These are phyloP conservation scores for Pythium dissotocum DNA, from an alignment of 352 stramenopile species.

Conservation along the genomic window DNA sequence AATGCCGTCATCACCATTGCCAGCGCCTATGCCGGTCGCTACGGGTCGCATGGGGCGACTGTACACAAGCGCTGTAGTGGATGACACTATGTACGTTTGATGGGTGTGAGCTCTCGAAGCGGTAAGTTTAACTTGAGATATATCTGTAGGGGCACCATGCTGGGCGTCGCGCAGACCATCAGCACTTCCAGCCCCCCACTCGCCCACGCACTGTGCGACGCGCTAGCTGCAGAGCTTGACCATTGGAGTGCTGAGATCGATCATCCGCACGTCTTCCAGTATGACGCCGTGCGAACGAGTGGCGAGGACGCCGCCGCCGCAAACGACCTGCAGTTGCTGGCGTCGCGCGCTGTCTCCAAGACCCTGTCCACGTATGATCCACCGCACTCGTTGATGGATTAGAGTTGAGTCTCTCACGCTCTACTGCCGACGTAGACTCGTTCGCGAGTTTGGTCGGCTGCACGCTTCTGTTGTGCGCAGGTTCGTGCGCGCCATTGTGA, in stretches of 20 bases:
- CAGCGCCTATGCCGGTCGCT: conserved; percentile 1
- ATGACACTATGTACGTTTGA: conserved; percentile 18
- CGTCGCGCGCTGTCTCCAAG: conserved; percentile 10
- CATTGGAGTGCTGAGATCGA: conserved; percentile 9
- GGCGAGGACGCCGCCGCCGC: neutral
- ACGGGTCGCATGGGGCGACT: conserved; percentile 19
- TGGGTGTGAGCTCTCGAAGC: too few relatives aligned
- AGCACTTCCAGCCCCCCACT: neutral
- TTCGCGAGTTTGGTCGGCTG: conserved; percentile 23
- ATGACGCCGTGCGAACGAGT: conserved; percentile 11
- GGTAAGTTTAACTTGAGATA: neutral
- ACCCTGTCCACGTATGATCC: conserved; percentile 6
- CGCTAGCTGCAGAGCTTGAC: conserved; percentile 10
- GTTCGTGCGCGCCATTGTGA: conserved; percentile 13
- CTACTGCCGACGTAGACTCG: conserved; percentile 1
- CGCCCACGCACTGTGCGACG: neutral
- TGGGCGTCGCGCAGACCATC: conserved; percentile 18
- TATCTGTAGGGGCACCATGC: conserved; percentile 11
- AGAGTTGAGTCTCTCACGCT: neutral
- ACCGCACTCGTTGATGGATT: too few relatives aligned
- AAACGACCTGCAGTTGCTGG: conserved; percentile 11
- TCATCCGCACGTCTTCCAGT: conserved; percentile 24
- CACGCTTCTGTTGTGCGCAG: conserved; percentile 10
- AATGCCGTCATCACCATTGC: neutral
- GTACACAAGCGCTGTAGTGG: conserved; percentile 5